Evolutionary conservation across 345 rosid species (phyloP), one percentile per base, ranked within the genome.

Genomic region (Pistacia atlantica): DNA sequence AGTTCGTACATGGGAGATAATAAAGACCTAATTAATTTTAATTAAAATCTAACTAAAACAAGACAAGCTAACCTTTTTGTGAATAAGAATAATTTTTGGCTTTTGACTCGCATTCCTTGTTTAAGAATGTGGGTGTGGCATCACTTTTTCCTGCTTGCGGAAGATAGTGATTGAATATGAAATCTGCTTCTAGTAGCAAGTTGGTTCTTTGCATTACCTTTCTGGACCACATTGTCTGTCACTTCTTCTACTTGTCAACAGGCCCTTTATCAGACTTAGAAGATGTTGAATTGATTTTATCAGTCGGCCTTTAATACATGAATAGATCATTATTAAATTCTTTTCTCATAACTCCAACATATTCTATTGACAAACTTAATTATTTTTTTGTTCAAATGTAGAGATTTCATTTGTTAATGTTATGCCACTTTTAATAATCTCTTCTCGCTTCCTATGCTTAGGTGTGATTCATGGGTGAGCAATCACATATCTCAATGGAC

Each of bases 381-480:
- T 33, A 14, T n/a, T 25, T 18, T 31, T 31, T 31, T 57, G n/a
- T 71, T 70, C 7, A 51, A 22, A 1, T 51, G 20, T 69, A 33
- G 46, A 62, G 28, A 20, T 64, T 56, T 9, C 4, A 65, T 73
- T 60, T 11, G 25, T 55, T 22, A 31, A 52, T 60, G 10, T 10
- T 13, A 11, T 59, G 46, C 46, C 46, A 42, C 46, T 7, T 8
- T 42, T 5, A 42, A 42, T 42, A 42, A 42, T 42, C 46, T 42
- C 8, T 42, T 42, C 46, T 0, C 8, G 9, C 46, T 42, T 42
- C 46, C 8, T 0, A 67, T 51, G 72, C 71, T 71, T 78, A 95
- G 98, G 97, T 95, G 76, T 80, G 83, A 78, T 91, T 95, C 87
- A 91, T 95, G 91, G 97, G 97, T 64, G 90, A 90, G 82, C 94